Base-by-base conservation (phyloP, 2,329 filamentous ascomycete species). In the Myrmaecium sp. region DNA sequence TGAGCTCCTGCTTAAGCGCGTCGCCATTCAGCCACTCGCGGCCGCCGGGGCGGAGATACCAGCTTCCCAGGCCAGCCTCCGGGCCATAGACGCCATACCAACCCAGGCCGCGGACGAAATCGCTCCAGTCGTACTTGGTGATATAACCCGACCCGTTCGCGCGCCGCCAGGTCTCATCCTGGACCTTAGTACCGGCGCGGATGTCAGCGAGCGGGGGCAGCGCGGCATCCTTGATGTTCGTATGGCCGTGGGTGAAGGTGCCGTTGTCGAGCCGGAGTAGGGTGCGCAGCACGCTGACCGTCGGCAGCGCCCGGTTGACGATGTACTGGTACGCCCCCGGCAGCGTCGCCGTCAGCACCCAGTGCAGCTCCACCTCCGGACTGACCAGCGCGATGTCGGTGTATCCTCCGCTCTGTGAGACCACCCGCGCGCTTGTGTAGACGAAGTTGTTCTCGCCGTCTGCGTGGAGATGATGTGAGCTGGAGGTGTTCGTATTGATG, bases 261-360 rank as follows among this genome's bases (percentile, higher is more conserved):
- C 40, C 41, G 29, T 64, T 64, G 28, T 61, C 59, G 8, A 66
- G 47, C 6, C 60, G 51, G 51, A 56, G 62, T 2, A 66, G 47
- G 0, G 60, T 62, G 12, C 62, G 46, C 36, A 64, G 62, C 33
- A 64, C 59, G 25, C 61, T 58, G 5, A 65, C 47, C 0, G 44
- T 47, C 1, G 62, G 59, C 4, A 65, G 42, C 3, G 48, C 55
- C 26, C 46, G 56, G 37, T 66, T 65, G 31, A 65, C 57, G 26
- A 65, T 61, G 42, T 66, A 66, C 29, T 65, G 62, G 35, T 66
- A 65, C n/a, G 62, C 59, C n/a, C 62, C 62, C 2, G 55, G 44
- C 2, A 64, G 52, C 9, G 54, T 51, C 3, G 57, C 49, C 33
- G 57, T 54, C 30, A 66, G 57, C 6, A 66, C 56, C 60, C 60